Base-by-base conservation (phyloP, 371 early-diverging fungal genomes). In the Mucor circinelloides region DNA sequence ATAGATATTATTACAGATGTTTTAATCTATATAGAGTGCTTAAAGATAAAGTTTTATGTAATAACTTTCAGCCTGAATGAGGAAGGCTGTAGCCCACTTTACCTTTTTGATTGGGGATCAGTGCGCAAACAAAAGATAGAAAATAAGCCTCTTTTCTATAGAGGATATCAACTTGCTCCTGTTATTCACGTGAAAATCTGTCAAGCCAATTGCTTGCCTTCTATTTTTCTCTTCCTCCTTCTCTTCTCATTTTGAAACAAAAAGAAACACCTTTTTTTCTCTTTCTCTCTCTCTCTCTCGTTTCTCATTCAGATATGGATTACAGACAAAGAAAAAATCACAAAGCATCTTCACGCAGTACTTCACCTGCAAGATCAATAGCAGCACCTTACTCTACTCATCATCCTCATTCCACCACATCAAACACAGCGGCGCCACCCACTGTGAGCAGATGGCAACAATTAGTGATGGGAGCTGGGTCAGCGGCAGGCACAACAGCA, bases 401-500 rank as follows among this genome's bases (percentile, higher is more conserved):
- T 17, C 64, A 46, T 21, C 61, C 63, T 28, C 64, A 50, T 28
- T 67, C 64, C 27, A 52, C 60, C 52, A 50, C 56, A 27, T 50
- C 63, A 25, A 25, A 25, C 15, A 57, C 19, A 32, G 34, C 34
- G 8, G n/a, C 57, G 9, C 38, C 63, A 38, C 38, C 40, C 40
- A 52, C 52, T 13, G 38, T 58, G 56, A 48, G 60, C 62, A 25
- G 61, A 63, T 93, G 92, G 93, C 84, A 84, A 62, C 85, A 89
- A 64, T 70, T 94, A 21, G 89, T 93, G 9, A 82, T 92, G 19
- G 83, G 87, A 21, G 87, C 89, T 10, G 80, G 89, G 23, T 79
- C 89, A 9, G 88, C 91, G 23, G 86, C 89, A 8, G 87, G 89
- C 23, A 88, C 88, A 3, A 89, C 87, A 28, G 91, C 92, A 12